phyloP scores from a whole-genome alignment of 2,329 filamentous ascomycete genomes.

The Seiridium cupressi region DNA sequence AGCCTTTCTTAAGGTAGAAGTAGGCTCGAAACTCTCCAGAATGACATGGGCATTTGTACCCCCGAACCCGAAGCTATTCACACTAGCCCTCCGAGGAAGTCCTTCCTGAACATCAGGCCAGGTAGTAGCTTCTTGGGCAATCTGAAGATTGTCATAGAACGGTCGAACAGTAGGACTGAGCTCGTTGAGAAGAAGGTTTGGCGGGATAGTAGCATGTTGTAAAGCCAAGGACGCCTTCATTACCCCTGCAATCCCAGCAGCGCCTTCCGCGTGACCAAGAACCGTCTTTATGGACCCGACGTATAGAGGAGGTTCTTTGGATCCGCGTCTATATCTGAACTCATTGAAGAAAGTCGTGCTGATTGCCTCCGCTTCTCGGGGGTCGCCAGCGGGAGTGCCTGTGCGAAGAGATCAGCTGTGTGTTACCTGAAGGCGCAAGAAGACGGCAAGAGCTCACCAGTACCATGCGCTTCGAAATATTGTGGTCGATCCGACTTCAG shows the following conservation, averaged over 20 bases:
- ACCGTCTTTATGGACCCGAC: constrained; percentile 13
- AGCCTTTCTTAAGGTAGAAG: no score
- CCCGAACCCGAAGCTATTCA: not conserved
- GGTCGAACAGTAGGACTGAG: constrained; percentile 22
- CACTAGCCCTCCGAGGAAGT: not conserved
- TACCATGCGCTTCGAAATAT: constrained; percentile 20
- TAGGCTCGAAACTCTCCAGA: not conserved
- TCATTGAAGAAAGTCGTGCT: not conserved
- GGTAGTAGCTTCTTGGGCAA: not conserved
- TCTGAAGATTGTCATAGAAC: constrained; percentile 13
- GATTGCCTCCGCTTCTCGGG: constrained; percentile 19
- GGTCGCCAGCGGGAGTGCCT: constrained; percentile 42
- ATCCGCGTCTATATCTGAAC: not conserved
- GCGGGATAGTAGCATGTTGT: constrained; percentile 4
- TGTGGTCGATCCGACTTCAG: constrained; percentile 14
- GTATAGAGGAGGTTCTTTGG: not conserved
- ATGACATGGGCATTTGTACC: not conserved
- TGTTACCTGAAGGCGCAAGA: no score
- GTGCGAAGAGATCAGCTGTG: no score
- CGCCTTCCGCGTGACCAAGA: constrained; percentile 11
- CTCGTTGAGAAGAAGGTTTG: constrained; percentile 17
- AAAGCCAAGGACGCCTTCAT: constrained; percentile 8
- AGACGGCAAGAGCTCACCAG: not conserved
- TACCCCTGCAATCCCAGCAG: constrained; percentile 11
- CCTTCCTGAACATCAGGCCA: not conserved